A percentile compares a stretch with the other conserved stretches of the same genome.
These are phyloP conservation scores for Leccinum cinnamomeum DNA, from an alignment of 1,284 basidiomycete genomes.

Conservation along the genomic window DNA sequence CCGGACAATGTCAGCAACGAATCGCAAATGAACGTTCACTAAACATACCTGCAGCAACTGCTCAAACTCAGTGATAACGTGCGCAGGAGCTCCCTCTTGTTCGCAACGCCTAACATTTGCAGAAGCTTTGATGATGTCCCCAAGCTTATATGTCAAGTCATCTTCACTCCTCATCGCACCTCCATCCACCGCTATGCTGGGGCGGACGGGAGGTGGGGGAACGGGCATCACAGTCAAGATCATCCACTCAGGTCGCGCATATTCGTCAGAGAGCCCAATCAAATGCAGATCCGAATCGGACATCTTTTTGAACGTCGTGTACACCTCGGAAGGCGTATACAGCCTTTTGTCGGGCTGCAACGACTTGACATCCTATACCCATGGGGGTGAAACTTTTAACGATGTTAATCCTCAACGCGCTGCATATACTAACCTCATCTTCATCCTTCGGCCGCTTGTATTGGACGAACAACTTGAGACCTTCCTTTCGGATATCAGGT, in stretches of 20 bases:
- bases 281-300: slow-evolving; percentile 87
- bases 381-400: slow-evolving; percentile 14
- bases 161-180: slow-evolving; percentile 97
- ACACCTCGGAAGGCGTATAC: slow-evolving; percentile 87
- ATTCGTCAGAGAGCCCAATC: slow-evolving; percentile 93
- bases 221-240: slow-evolving; percentile 97
- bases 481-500: slow-evolving; percentile 92
- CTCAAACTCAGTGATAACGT: slow-evolving; percentile 96
- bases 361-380: slow-evolving; percentile 71
- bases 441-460: slow-evolving; percentile 94
- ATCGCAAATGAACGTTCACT: slow-evolving; percentile 12
- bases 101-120: slow-evolving; percentile 92
- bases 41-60: slow-evolving; percentile 81
- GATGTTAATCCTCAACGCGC: not conserved
- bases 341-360: slow-evolving; percentile 89
- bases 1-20: slow-evolving; percentile 8
- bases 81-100: slow-evolving; percentile 95
- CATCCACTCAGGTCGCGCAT: slow-evolving; percentile 99
- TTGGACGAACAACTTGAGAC: slow-evolving; percentile 93
- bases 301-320: slow-evolving; percentile 93
- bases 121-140: slow-evolving; percentile 96
- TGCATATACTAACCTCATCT: slow-evolving; percentile 70
- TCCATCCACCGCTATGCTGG: slow-evolving; percentile 95
- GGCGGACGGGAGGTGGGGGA: slow-evolving; percentile 96
- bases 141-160: slow-evolving; percentile 98